These are phyloP conservation scores for Mallotus japonicus DNA, from an alignment of 441 rosid species.

Conservation along the genomic window DNA sequence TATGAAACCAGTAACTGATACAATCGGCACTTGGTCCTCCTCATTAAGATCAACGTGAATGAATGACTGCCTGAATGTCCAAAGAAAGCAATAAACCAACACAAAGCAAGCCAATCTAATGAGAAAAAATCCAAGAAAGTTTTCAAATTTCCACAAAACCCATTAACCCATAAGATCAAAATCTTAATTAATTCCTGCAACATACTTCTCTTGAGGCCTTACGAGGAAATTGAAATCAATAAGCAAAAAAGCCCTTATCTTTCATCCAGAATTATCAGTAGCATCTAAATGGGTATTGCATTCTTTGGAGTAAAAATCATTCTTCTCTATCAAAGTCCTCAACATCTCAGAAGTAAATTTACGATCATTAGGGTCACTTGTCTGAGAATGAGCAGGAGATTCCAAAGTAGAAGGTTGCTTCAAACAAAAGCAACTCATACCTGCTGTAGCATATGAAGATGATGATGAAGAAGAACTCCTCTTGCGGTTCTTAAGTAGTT, in stretches of 20 bases:
- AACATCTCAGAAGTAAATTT: constrained; percentile 41
- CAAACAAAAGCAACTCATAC: constrained; percentile 36
- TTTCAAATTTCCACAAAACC: neutral
- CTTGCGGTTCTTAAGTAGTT: constrained; percentile 8
- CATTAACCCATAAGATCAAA: neutral
- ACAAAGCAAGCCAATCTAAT: neutral
- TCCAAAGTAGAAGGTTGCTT: constrained; percentile 35
- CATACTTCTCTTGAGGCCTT: neutral
- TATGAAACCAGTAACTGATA: neutral
- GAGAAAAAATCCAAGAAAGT: neutral
- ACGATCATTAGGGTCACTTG: constrained; percentile 51
- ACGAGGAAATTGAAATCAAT: neutral
- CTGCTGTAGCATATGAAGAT: neutral
- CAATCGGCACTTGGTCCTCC: neutral
- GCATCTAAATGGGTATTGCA: constrained; percentile 13
- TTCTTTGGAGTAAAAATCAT: constrained; percentile 18
- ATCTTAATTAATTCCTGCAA: neutral
- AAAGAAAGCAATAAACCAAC: neutral
- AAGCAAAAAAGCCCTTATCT: neutral
- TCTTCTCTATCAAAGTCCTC: constrained; percentile 25
- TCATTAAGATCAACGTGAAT: neutral
- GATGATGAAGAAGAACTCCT: constrained; percentile 16
- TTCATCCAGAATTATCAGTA: neutral
- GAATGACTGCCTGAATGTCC: constrained; percentile 4
- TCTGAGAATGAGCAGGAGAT: constrained; percentile 31